Conservation (phyloP, 2,329 filamentous ascomycete genomes). For the Aspergillus brasiliensis region DNA sequence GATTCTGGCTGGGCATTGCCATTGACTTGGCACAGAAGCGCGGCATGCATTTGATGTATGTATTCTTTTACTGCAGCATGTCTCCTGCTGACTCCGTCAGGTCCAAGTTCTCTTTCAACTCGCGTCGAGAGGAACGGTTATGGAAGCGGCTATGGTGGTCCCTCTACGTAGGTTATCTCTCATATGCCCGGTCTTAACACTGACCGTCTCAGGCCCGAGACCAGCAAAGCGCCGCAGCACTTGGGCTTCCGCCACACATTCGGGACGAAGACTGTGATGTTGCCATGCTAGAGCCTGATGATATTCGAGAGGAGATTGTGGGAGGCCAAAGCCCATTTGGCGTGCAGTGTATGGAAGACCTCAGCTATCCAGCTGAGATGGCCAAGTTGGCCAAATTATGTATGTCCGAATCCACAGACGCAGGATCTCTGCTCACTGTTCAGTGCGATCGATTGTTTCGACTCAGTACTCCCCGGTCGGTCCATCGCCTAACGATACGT, state of each 20-base stretch:
- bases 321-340: conserved; percentile 30
- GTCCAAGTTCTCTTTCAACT: conserved; percentile 32
- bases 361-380: conserved; percentile 42
- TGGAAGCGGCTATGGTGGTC: conserved; percentile 58
- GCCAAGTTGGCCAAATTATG: conserved; percentile 40
- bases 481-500: conserved; percentile 22
- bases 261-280: conserved; percentile 55
- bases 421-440: neutral
- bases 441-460: conserved; percentile 33
- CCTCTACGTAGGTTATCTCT: conserved; percentile 43
- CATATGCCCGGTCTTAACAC: neutral
- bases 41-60: conserved; percentile 41
- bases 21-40: conserved; percentile 55
- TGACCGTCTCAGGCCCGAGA: conserved; percentile 43
- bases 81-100: conserved; percentile 14
- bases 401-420: conserved; percentile 18
- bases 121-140: conserved; percentile 37
- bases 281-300: conserved; percentile 38
- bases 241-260: conserved; percentile 51
- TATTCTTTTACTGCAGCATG: neutral
- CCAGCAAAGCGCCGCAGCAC: conserved; percentile 49
- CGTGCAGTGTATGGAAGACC: conserved; percentile 36
- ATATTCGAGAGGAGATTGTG: conserved; percentile 40
- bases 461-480: conserved; percentile 37
- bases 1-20: conserved; percentile 55